Conservation (phyloP, 2,329 filamentous ascomycete species). For the Calonectria henricotiae region DNA sequence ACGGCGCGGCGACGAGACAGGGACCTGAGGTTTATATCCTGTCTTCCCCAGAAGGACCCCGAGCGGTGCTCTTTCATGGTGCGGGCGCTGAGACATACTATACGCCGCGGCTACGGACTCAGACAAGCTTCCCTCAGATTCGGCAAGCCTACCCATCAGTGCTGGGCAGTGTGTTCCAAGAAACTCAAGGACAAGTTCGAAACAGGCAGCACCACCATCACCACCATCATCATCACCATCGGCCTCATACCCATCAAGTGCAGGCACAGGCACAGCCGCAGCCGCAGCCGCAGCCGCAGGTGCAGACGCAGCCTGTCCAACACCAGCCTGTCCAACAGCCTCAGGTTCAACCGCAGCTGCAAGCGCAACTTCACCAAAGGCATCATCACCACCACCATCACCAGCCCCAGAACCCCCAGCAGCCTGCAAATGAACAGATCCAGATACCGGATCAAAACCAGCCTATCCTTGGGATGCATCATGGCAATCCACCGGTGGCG, state of each 20-base stretch:
- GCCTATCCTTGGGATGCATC: conserved; percentile 54
- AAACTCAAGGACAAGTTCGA: conserved; percentile 44
- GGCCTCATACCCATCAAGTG: conserved; percentile 38
- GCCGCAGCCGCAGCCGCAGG: conserved; percentile 42
- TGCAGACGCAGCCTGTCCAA: conserved; percentile 30
- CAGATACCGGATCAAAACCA: conserved; percentile 45
- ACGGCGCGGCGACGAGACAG: conserved; percentile 52
- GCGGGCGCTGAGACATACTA: conserved; percentile 67
- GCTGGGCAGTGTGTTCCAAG: conserved; percentile 39
- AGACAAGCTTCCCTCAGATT: conserved; percentile 52
- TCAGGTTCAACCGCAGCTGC: conserved; percentile 16
- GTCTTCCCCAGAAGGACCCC: conserved; percentile 73
- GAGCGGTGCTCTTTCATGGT: conserved; percentile 71
- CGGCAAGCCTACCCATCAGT: conserved; percentile 43
- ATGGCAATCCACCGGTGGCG: conserved; percentile 59
- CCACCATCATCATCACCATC: conserved; percentile 50
- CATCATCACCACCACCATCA: conserved; percentile 49
- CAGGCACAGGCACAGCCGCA: conserved; percentile 43
- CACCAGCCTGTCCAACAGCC: conserved; percentile 41
- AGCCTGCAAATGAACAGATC: conserved; percentile 45
- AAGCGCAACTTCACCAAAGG: conserved; percentile 38
- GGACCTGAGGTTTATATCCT: conserved; percentile 73
- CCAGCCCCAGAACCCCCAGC: conserved; percentile 38
- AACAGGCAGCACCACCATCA: conserved; percentile 52
- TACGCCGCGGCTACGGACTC: conserved; percentile 60